A percentile compares a stretch with the other conserved stretches of the same genome.
phyloP scores from a whole-genome alignment of 2,329 filamentous ascomycete genomes.

The Fusarium tjaetaba region DNA sequence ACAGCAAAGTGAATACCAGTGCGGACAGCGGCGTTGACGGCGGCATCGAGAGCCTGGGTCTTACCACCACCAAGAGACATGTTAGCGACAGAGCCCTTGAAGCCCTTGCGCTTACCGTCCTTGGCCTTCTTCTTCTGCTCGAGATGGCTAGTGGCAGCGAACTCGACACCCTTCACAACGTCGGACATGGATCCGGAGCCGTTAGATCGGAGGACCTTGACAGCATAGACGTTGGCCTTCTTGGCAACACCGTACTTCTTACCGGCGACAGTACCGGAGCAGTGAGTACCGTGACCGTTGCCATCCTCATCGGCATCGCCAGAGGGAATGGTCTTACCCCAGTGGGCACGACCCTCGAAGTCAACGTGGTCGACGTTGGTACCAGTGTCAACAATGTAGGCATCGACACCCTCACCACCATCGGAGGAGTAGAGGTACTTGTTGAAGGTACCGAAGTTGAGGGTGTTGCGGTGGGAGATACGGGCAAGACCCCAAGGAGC shows the following conservation, averaged over 20 bases:
- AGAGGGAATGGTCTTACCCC: constrained; percentile 94
- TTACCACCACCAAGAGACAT: constrained; percentile 99
- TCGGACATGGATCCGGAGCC: constrained; percentile 99
- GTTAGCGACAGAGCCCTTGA: constrained; percentile 99
- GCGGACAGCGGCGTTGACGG: constrained; percentile 92
- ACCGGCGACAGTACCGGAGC: constrained; percentile 96
- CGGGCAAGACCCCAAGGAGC: constrained; percentile 99
- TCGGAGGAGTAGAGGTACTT: constrained; percentile 94
- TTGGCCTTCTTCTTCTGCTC: constrained; percentile 82
- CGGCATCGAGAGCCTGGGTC: constrained; percentile 87
- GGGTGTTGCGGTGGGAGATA: constrained; percentile 90
- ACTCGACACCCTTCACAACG: constrained; percentile 98
- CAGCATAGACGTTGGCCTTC: constrained; percentile 95
- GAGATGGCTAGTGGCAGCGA: constrained; percentile 82
- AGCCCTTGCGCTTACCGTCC: constrained; percentile 90
- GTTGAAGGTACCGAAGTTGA: constrained; percentile 94
- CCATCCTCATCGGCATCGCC: constrained; percentile 90
- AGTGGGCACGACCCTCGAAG: constrained; percentile 93
- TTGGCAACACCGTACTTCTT: constrained; percentile 99
- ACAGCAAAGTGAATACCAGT: constrained; percentile 97
- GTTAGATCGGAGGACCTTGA: constrained; percentile 98
- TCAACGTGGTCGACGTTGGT: constrained; percentile 95
- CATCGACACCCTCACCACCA: constrained; percentile 96
- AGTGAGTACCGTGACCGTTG: constrained; percentile 99
- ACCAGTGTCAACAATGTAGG: constrained; percentile 98